phyloP scores from a whole-genome alignment of 1,284 basidiomycete species.

The Cronartium quercuum region DNA sequence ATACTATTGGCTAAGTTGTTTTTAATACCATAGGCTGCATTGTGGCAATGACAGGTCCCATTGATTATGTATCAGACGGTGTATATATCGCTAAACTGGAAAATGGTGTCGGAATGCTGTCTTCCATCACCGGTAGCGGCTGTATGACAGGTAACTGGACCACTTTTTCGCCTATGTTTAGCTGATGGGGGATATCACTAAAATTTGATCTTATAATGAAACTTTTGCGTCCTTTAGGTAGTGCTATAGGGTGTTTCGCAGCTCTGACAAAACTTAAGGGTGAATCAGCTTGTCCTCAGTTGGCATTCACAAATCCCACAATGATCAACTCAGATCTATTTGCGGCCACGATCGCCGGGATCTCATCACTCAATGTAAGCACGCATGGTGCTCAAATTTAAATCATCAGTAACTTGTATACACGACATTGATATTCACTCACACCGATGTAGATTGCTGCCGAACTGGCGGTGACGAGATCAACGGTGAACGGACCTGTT shows the following conservation, averaged over 20 bases:
- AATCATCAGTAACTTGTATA: background rate
- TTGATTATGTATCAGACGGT: slow-evolving; percentile 84
- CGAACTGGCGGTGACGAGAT: background rate
- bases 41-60: slow-evolving; percentile 72
- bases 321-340: background rate
- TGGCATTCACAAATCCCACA: background rate
- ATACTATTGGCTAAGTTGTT: background rate
- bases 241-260: slow-evolving; percentile 57
- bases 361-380: slow-evolving; percentile 26
- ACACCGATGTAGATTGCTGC: background rate
- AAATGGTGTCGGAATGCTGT: slow-evolving; percentile 72
- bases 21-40: slow-evolving; percentile 49
- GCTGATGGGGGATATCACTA: slow-evolving; percentile 42
- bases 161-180: slow-evolving; percentile 55
- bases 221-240: slow-evolving; percentile 44
- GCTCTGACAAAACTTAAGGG: slow-evolving; percentile 46
- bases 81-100: slow-evolving; percentile 59
- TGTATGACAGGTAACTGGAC: slow-evolving; percentile 77
- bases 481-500: background rate
- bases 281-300: background rate
- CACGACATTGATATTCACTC: background rate
- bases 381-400: background rate
- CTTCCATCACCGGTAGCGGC: slow-evolving; percentile 79
- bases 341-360: slow-evolving; percentile 1
- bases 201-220: slow-evolving; percentile 40